Evolutionary conservation across 768 basidiomycete genomes (phyloP).

Genomic region (Lentinula boryana): DNA sequence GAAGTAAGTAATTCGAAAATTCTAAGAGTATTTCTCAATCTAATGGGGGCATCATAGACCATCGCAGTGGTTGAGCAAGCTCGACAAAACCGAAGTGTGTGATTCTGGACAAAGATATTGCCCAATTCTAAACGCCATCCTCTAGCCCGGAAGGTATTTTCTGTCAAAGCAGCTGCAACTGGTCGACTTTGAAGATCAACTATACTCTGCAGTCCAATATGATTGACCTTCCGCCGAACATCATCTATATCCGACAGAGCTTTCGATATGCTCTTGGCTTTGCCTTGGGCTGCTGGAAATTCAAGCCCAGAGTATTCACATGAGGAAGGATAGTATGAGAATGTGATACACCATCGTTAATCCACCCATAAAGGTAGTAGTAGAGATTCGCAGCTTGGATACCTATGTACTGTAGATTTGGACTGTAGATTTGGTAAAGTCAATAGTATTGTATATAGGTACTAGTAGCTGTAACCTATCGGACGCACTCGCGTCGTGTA

Average conservation of each 20-base stretch:
- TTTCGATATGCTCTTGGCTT: neutral
- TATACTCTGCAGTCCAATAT: neutral
- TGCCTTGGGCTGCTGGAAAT: neutral
- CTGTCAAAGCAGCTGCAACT: neutral
- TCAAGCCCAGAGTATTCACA: neutral
- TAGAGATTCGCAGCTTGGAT: too few species aligned
- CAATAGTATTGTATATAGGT: too few species aligned
- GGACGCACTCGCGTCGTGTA: too few species aligned
- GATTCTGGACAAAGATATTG: neutral
- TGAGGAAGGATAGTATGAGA: too few species aligned
- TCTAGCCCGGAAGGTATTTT: neutral
- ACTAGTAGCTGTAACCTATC: too few species aligned
- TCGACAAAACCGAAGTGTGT: neutral
- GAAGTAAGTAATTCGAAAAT: neutral
- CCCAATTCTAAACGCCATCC: neutral
- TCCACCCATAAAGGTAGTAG: too few species aligned
- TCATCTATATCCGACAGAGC: neutral
- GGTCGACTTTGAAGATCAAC: neutral
- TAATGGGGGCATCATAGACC: too few species aligned
- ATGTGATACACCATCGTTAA: too few species aligned
- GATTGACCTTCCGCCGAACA: neutral
- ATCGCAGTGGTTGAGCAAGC: too few species aligned
- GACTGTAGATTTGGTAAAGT: too few species aligned
- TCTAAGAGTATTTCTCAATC: too few species aligned
- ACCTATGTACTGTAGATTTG: too few species aligned